Conservation (phyloP, 2,329 filamentous ascomycete genomes). For the Penicillium sp. region DNA sequence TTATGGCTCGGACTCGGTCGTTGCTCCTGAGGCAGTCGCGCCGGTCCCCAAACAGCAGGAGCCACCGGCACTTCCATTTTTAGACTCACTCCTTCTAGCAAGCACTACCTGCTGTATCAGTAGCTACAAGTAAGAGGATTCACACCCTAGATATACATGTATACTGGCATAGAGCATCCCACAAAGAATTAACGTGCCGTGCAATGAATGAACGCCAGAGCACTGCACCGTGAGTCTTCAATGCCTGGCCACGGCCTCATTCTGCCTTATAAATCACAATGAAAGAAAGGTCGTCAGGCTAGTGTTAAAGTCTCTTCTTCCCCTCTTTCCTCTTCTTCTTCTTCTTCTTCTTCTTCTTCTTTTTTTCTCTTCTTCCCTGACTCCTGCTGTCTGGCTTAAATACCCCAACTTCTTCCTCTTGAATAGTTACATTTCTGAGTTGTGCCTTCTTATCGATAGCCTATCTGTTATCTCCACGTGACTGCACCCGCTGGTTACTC, state of each 20-base stretch:
- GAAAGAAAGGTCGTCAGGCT: background rate
- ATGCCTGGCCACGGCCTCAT: background rate
- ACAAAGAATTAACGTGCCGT: no score
- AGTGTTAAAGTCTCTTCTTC: background rate
- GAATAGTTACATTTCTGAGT: background rate
- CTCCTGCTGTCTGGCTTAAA: background rate
- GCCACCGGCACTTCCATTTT: background rate
- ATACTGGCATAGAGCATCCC: no score
- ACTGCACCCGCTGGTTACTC: background rate
- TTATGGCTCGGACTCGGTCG: background rate
- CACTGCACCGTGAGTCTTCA: background rate
- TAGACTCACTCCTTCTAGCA: background rate
- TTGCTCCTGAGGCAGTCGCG: slow-evolving; percentile 4
- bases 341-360: background rate
- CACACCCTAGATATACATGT: no score
- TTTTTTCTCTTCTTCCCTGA: background rate
- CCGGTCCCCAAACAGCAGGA: background rate
- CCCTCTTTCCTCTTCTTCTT: background rate
- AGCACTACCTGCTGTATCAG: no score
- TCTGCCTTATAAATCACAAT: background rate
- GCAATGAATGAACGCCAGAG: no score
- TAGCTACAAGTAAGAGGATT: no score
- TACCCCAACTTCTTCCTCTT: background rate
- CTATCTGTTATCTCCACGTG: slow-evolving; percentile 3
- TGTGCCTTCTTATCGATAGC: background rate